Evolutionary conservation across 495 filamentous ascomycete species (phyloP), one percentile per base, ranked within the genome.

Genomic region (Penicillium bovifimosum): DNA sequence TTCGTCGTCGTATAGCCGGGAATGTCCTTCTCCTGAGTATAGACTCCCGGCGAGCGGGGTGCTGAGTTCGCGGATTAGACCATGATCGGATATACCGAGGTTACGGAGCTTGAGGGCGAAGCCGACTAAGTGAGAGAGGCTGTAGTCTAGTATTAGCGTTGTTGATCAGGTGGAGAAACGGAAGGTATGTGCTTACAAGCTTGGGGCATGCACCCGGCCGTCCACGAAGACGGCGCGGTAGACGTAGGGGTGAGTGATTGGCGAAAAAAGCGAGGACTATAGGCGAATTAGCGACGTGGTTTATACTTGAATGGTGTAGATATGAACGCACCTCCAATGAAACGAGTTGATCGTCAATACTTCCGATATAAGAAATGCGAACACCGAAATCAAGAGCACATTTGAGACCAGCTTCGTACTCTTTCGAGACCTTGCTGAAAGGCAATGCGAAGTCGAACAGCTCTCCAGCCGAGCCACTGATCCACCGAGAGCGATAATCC

Each of bases 281-380:
- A 24, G n/a, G 20, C 17, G 27, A 28, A 20, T 71, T 52, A 68
- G 63, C 33, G 0, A 51, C 33, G 8, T 44, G 13, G 13, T 34
- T 20, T 9, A 24, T n/a, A 3, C 18, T 28, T 13, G 18, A 33
- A 16, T 39, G 29, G 29, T 16, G 9, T 13, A 18, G 4, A 16
- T 9, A 31, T 39, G 8, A 49, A 61, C 70, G 62, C 65, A 87
- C 85, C 77, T 96, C 91, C 46, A 96, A 67, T 11, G 90, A 92
- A 27, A 98, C 91, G 10, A 98, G 76, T 68, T 98, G 93, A 69
- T 98, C 93, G 64, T 98, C 93, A 47, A 97, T 93, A 64, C 90
- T 95, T 31, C 92, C 92, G 56, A 93, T 74, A 66, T 87, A 91
- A 2, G 88, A 84, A 44, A 96, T 80, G 34, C 89, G 84, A 11